Base-by-base conservation (phyloP, 805 yeast genomes). In the Metschnikowia similis region DNA sequence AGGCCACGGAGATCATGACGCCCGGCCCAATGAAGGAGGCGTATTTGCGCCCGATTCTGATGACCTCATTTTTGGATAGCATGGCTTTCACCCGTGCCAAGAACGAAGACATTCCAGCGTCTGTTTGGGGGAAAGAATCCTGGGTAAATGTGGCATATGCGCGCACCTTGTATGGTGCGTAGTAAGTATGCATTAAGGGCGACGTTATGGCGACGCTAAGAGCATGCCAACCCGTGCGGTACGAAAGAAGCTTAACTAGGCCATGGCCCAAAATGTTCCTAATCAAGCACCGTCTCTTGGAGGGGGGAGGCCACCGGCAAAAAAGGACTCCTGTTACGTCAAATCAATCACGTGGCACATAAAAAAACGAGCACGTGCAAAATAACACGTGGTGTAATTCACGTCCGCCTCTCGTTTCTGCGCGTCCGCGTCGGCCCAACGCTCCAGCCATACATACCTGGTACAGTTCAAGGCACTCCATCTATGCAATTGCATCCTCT, bases 11-110 rank as follows among this genome's bases (percentile, higher is more conserved):
- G 26, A 90, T 89, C 81, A 89, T 78, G 37, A 90, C 75, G 0
- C 96, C 96, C 0, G 96, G 96, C 0, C 96, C 96, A 16, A 89
- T 72, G 64, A 90, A 90, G 45, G 77, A 74, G 46, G 79, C 63
- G 57, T 86, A 82, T 66, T 86, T 87, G 51, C 66, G 62, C 27
- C 81, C 44, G 10, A 46, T 44, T 8, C 48, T 43, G 35, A 17
- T 16, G 17, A 28, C 30, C 2, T 13, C 30, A 45, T 3, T 67
- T 64, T 47, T 58, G 21, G 47, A 27, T 21, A 43, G 40, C 26
- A 21, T 14, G 13, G 16, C 16, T 34, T 17, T 27, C 14, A 36
- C 41, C 42, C 39, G 50, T 41, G 42, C 41, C 35, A 45, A 27
- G 27, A 14, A 34, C 8, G 38, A 45, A 10, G 48, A 36, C 48